phyloP scores from a whole-genome alignment of 2,329 filamentous ascomycete genomes.

The Sarocladium strictum region DNA sequence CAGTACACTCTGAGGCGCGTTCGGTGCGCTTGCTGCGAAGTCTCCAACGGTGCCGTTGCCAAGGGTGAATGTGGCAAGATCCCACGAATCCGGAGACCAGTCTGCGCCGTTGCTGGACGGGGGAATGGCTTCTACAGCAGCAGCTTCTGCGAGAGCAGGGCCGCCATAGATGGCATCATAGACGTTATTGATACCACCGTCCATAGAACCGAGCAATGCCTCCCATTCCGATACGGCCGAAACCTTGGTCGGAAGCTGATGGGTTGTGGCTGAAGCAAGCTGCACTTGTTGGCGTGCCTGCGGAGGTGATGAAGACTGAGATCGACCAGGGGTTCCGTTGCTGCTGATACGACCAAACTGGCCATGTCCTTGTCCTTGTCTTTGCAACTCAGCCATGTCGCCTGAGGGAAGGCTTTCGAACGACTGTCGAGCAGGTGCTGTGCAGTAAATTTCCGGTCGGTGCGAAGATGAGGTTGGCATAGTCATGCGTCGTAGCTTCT shows the following conservation, averaged over 20 bases:
- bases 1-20: conserved; percentile 44
- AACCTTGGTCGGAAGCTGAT: neutral
- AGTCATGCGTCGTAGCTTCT: conserved; percentile 52
- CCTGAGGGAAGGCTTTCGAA: conserved; percentile 39
- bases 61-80: conserved; percentile 44
- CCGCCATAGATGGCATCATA: conserved; percentile 78
- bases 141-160: conserved; percentile 38
- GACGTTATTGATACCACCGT: conserved; percentile 75
- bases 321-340: neutral
- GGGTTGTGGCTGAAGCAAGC: conserved; percentile 13
- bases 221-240: conserved; percentile 52
- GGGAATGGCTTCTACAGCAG: neutral
- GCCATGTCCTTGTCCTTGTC: neutral
- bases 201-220: conserved; percentile 70
- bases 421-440: conserved; percentile 37
- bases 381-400: neutral
- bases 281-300: conserved; percentile 19
- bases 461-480: conserved; percentile 34
- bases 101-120: conserved; percentile 25
- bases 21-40: conserved; percentile 23
- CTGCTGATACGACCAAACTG: neutral
- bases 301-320: neutral
- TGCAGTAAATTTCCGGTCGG: conserved; percentile 31
- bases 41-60: conserved; percentile 28
- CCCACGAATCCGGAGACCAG: conserved; percentile 55